Percentiles rank a stretch among this genome's conserved stretches.
Conservation (phyloP, 345 rosid species). For the Ailanthus altissimus region DNA sequence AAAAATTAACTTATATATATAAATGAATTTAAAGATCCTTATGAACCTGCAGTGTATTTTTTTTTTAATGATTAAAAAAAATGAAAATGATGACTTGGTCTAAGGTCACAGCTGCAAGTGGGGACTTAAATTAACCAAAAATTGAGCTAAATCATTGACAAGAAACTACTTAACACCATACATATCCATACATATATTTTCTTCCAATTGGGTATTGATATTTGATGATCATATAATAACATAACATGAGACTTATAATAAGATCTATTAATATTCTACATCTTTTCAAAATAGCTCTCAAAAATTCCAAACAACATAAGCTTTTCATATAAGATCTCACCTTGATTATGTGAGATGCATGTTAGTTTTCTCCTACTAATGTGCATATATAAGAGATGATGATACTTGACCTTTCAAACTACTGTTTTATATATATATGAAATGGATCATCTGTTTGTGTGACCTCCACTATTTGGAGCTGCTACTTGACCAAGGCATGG, state of each 20-base stretch:
- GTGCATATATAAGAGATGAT: too few relatives aligned
- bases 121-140: neutral
- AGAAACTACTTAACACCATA: neutral
- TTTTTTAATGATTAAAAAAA: too few relatives aligned
- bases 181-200: neutral
- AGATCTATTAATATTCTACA: neutral
- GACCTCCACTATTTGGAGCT: neutral
- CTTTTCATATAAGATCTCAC: too few relatives aligned
- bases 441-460: too few relatives aligned
- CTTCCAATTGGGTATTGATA: neutral
- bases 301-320: too few relatives aligned
- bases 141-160: neutral
- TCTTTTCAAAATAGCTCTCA: constrained; percentile 7
- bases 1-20: too few relatives aligned
- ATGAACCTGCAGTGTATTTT: too few relatives aligned
- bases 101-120: constrained; percentile 9
- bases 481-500: neutral
- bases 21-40: neutral
- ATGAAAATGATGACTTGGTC: constrained; percentile 8
- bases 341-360: too few relatives aligned
- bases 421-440: too few relatives aligned
- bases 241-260: neutral
- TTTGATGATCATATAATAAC: neutral
- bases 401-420: too few relatives aligned
- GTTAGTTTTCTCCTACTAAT: too few relatives aligned